Evolutionary conservation across 768 basidiomycete species (phyloP), one percentile per base, ranked within the genome.

Genomic region (Ephemerocybe angulata): DNA sequence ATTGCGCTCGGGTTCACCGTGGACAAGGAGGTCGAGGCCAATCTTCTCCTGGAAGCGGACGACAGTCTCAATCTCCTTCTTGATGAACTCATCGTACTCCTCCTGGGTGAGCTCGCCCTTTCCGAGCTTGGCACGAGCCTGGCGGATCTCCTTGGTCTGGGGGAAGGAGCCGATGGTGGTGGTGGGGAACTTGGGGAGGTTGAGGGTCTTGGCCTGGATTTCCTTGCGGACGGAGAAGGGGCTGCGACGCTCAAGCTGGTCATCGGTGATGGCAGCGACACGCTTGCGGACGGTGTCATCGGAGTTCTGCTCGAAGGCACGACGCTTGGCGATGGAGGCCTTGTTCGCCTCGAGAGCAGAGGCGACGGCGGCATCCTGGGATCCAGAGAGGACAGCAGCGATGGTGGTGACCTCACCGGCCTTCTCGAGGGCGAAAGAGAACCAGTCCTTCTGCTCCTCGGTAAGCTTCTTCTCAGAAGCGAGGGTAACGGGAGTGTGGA

Each of bases 121-220:
- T 72, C 81, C 84, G 63, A 93, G 85, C 78, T 92, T 98, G 62
- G 95, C 88, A 79, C 97, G 96, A 66, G 95, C 95, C 62, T 81
- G 81, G 76, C 97, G 95, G 65, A 99, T 99, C 75, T 98, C 95
- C 76, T 96, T 98, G 67, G 97, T 99, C 88, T 99, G 97, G 63
- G 95, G 96, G 92, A 97, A 98, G 28, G 96, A 98, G 58, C 94
- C 95, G 63, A 98, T 98, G 60, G 96, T 97, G 54, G 96, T 98
- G 52, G 96, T 97, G 56, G 96, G 95, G 86, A 98, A 99, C 73
- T 87, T 91, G 72, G 97, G 97, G 24, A 99, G 83, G 60, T 88
- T 79, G 69, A 97, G 84, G 66, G 89, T 82, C 76, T 88, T 85
- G 70, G 87, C 84, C 76, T 99, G 97, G 50, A 90, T 80, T 62